A percentile compares a stretch with the other conserved stretches of the same genome.
Conservation (phyloP, 129 eudicot species). For the Erigeron canadensis region DNA sequence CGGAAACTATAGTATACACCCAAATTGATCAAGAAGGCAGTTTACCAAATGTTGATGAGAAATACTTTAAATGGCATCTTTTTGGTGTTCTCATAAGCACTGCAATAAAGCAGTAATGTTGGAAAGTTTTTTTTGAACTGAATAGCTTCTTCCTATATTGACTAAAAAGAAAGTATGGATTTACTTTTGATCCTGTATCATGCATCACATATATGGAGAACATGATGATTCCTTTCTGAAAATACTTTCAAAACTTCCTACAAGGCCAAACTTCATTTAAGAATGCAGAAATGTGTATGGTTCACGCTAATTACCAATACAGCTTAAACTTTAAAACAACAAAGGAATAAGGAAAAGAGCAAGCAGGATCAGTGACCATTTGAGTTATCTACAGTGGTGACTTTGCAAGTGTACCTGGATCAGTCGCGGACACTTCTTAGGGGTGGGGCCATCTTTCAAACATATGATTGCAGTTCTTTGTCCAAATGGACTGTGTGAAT, state of each 20-base stretch:
- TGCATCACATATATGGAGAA: neutral
- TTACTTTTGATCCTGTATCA: neutral
- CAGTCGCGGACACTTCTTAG: conserved; percentile 94
- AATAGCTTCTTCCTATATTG: neutral
- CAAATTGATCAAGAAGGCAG: neutral
- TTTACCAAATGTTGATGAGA: neutral
- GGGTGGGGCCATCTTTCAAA: conserved; percentile 62
- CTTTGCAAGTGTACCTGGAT: conserved; percentile 94
- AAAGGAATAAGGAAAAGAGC: conserved; percentile 5
- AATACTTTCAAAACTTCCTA: neutral
- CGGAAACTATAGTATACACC: neutral
- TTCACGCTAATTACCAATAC: neutral
- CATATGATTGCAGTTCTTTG: conserved; percentile 94
- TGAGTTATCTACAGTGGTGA: conserved; percentile 57
- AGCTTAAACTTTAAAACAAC: neutral
- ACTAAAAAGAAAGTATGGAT: conserved; percentile 2
- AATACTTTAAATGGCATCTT: conserved; percentile 14
- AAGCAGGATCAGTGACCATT: conserved; percentile 26
- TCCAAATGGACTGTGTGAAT: conserved; percentile 85
- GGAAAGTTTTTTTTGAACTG: neutral
- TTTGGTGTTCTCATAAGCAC: conserved; percentile 16
- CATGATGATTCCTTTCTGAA: neutral
- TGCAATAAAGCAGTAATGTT: conserved; percentile 1
- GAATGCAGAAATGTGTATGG: neutral
- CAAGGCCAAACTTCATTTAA: conserved; percentile 1